Evolutionary conservation across 2,329 filamentous ascomycete species (phyloP).

Genomic region (Ophiognomonia clavigignenti-juglandacearum): DNA sequence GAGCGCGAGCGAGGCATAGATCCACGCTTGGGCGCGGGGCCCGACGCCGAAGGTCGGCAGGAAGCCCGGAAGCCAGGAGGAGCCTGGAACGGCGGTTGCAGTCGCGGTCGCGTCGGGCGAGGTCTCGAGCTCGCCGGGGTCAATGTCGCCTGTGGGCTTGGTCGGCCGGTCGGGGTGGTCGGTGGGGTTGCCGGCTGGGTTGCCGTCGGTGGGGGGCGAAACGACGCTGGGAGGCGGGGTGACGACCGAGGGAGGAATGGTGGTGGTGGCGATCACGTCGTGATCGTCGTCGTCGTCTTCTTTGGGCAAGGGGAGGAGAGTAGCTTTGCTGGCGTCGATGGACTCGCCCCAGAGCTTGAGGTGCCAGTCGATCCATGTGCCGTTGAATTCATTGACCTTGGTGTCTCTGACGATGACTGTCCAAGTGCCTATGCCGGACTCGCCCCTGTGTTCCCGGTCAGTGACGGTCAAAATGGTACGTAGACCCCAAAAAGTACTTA

Average conservation of each 20-base stretch:
- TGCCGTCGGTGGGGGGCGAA: slow-evolving; percentile 35
- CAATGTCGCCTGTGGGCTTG: slow-evolving; percentile 34
- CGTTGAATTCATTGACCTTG: slow-evolving; percentile 67
- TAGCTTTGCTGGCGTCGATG: slow-evolving; percentile 70
- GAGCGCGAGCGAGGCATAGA: slow-evolving; percentile 78
- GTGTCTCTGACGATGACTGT: slow-evolving; percentile 86
- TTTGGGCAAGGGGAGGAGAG: slow-evolving; percentile 72
- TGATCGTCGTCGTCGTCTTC: slow-evolving; percentile 82
- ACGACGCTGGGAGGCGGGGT: slow-evolving; percentile 43
- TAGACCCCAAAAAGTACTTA: slow-evolving; percentile 38
- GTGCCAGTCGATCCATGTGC: slow-evolving; percentile 85
- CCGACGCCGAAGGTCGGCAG: slow-evolving; percentile 88
- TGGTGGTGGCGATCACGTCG: slow-evolving; percentile 60
- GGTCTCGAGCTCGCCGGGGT: slow-evolving; percentile 19
- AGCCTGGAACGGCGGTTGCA: slow-evolving; percentile 32
- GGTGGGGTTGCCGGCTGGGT: slow-evolving; percentile 38
- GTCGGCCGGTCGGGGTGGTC: slow-evolving; percentile 62
- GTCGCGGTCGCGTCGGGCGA: slow-evolving; percentile 25
- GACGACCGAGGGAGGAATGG: slow-evolving; percentile 58
- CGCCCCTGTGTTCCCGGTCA: slow-evolving; percentile 61
- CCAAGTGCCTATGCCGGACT: slow-evolving; percentile 83
- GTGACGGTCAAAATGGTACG: slow-evolving; percentile 8
- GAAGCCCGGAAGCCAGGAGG: slow-evolving; percentile 75
- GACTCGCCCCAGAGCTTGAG: slow-evolving; percentile 91
- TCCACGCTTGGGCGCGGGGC: slow-evolving; percentile 86